Evolutionary conservation across 495 filamentous ascomycete species (phyloP), one percentile per base, ranked within the genome.

Genomic region (Cryomyces minteri): DNA sequence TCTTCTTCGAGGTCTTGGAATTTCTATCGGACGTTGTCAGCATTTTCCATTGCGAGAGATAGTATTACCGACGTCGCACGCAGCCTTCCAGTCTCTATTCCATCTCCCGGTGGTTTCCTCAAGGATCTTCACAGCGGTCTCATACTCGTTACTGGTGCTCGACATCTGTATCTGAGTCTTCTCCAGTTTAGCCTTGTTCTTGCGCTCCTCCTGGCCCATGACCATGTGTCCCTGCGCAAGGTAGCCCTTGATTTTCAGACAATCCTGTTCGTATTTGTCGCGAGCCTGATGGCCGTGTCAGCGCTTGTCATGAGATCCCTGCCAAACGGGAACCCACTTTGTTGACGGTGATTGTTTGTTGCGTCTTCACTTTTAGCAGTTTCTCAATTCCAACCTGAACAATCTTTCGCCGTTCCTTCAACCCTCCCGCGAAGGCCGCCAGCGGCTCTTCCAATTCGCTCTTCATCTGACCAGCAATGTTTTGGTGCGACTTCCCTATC

Each of bases 1-100:
- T 99, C 92, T 60, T 96, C 92, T 63, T 99, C 92, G 7, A 99
- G 75, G 55, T 99, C 92, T 74, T 99, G 92, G 62, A 99, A 99
- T 73, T 95, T 96, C 76, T 80, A 51, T 6, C 25, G 40, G 39
- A 29, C 11, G 0, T 25, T 14, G 48, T 68, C 47, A 67, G 60
- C 44, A n/a, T 47, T 43, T 29, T 18, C 10, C 25, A 9, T 9
- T 37, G 30, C n/a, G 32, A 31, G 9, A 32, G 18, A 29, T 4
- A 11, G 32, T 10, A 6, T 41, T 32, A 61, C 73, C 39, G 55
- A 80, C 76, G 57, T 99, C 92, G 58, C 92, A 94, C 9, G 87
- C 90, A 18, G 78, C 73, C 65, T 96, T 96, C 92, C 92, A 99
- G 56, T 96, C 88, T 51, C 85, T 72, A 55, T 99, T 96, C 92